Percentiles rank a stretch among this genome's conserved stretches.
Conservation (phyloP, 31 red algal species). For the Porphyra umbilicalis region DNA sequence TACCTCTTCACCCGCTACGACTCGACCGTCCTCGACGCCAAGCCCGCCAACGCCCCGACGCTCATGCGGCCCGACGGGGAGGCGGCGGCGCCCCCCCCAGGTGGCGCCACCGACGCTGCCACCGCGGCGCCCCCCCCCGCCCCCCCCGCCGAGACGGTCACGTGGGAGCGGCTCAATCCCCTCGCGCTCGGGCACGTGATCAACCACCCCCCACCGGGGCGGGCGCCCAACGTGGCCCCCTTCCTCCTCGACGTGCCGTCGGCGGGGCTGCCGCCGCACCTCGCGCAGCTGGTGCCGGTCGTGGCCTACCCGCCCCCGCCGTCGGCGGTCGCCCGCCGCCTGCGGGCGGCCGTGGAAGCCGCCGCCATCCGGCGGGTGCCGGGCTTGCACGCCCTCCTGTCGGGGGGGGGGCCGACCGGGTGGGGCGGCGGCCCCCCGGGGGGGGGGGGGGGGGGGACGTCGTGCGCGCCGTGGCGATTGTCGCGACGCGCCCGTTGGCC, state of each 20-base stretch:
- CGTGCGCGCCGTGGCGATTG: background rate
- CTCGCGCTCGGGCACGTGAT: slow-evolving; percentile 9
- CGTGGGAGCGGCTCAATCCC: slow-evolving; percentile 18
- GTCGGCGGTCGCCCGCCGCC: background rate
- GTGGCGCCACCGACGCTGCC: too few species aligned
- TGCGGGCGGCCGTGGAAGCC: background rate
- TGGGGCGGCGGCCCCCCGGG: background rate
- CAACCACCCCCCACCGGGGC: slow-evolving; percentile 11
- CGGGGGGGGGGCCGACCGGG: background rate
- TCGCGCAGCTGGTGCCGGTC: background rate
- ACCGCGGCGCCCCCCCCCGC: background rate
- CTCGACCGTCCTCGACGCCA: slow-evolving; percentile 10
- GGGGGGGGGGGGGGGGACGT: background rate
- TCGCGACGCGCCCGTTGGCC: background rate
- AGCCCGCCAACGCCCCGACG: background rate
- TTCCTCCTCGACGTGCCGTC: slow-evolving; percentile 1
- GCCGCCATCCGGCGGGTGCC: background rate
- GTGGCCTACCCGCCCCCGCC: background rate
- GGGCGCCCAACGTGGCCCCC: slow-evolving; percentile 5
- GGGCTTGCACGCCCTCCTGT: background rate
- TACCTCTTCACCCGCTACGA: slow-evolving; percentile 14
- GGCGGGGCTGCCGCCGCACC: background rate
- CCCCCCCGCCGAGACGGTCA: background rate
- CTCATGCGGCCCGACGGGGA: background rate
- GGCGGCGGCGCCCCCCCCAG: background rate